These are phyloP conservation scores for Anthracocystis walkeri DNA, from an alignment of 1,284 basidiomycete genomes.

Conservation along the genomic window DNA sequence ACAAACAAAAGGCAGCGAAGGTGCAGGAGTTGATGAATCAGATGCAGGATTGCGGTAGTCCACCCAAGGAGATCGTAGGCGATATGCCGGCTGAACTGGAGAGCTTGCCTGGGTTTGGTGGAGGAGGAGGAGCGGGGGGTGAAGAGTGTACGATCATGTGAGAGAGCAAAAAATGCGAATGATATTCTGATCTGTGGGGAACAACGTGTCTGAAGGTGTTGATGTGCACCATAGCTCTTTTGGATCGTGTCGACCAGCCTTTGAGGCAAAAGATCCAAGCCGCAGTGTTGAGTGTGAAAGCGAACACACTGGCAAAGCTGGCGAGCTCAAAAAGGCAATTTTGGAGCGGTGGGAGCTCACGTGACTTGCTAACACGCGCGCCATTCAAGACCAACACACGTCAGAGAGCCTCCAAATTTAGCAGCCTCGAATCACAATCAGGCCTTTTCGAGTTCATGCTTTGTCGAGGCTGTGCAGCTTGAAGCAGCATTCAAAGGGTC, in stretches of 20 bases:
- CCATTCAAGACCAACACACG: constrained; percentile 31
- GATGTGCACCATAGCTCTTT: too few relatives aligned
- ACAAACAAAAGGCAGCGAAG: constrained; percentile 74
- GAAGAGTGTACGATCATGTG: constrained; percentile 66
- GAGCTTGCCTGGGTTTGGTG: constrained; percentile 52
- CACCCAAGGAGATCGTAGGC: constrained; percentile 90
- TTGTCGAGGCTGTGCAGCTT: too few relatives aligned
- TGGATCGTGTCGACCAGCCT: too few relatives aligned
- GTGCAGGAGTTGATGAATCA: constrained; percentile 82
- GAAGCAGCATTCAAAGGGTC: too few relatives aligned
- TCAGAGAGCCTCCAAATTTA: neutral
- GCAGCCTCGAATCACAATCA: neutral
- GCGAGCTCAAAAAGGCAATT: constrained; percentile 11
- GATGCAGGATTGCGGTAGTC: constrained; percentile 88
- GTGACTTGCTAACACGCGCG: constrained; percentile 35
- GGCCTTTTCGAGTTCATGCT: too few relatives aligned
- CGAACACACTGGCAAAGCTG: neutral
- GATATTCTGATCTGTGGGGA: neutral
- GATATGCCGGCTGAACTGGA: constrained; percentile 79
- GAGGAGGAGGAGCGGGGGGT: constrained; percentile 33
- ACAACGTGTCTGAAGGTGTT: too few relatives aligned
- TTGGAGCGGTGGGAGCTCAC: constrained; percentile 19
- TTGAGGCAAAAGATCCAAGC: too few relatives aligned
- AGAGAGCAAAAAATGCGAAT: neutral
- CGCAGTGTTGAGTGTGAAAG: constrained; percentile 18